Evolutionary conservation across 352 stramenopile species (phyloP).

Genomic region (Phytophthora fragariae): DNA sequence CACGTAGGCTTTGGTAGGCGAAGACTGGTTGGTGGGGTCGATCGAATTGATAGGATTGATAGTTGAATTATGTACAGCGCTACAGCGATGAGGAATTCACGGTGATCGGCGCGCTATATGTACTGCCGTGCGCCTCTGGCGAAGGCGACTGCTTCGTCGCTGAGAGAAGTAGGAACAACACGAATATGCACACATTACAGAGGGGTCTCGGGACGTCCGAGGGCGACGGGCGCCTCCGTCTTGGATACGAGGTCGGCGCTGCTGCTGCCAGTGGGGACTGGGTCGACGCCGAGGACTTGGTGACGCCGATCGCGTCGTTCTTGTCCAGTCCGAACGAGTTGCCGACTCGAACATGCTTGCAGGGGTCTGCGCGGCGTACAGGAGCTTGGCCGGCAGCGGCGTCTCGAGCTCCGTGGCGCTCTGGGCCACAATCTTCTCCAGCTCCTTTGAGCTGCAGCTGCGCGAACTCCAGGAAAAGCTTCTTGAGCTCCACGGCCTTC

Average conservation of each 20-base stretch:
- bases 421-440: too few species aligned
- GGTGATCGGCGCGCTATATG: constrained; percentile 27
- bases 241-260: constrained; percentile 29
- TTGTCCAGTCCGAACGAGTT: constrained; percentile 52
- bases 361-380: constrained; percentile 23
- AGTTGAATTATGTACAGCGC: constrained; percentile 39
- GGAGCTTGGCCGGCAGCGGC: too few species aligned
- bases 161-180: constrained; percentile 31
- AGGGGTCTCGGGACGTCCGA: constrained; percentile 47
- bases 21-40: constrained; percentile 17
- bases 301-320: constrained; percentile 37
- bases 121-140: constrained; percentile 26
- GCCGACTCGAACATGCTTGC: constrained; percentile 50
- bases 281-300: constrained; percentile 29
- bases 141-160: constrained; percentile 14
- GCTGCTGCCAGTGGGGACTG: constrained; percentile 15
- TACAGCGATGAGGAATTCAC: constrained; percentile 61
- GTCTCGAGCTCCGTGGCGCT: too few species aligned
- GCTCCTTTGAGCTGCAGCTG: too few species aligned
- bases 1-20: neutral
- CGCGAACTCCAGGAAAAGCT: too few species aligned
- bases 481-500: too few species aligned
- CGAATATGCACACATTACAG: constrained; percentile 41
- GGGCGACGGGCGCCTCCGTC: constrained; percentile 29
- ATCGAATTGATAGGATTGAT: constrained; percentile 31